A percentile compares a stretch with the other conserved stretches of the same genome.
These are phyloP conservation scores for Phlebopus sp. DNA, from an alignment of 1,284 basidiomycete genomes.

Conservation along the genomic window DNA sequence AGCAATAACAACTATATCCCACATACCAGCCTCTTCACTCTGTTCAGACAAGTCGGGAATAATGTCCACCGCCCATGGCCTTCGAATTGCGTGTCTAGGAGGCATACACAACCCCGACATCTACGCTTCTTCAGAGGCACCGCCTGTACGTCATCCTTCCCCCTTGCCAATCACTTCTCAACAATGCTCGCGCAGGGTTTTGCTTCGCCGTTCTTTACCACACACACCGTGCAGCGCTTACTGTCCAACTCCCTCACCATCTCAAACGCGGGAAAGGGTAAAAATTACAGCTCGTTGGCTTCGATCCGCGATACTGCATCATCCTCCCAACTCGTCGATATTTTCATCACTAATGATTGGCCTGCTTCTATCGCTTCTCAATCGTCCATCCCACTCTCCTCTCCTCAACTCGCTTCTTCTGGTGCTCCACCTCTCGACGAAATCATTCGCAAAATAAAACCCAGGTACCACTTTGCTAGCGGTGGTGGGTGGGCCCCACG, in stretches of 20 bases:
- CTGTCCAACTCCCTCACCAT: slow-evolving; percentile 62
- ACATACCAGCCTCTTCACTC: slow-evolving; percentile 1
- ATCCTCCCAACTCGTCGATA: slow-evolving; percentile 70
- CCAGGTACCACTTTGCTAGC: slow-evolving; percentile 77
- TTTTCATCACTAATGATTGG: slow-evolving; percentile 80
- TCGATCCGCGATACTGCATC: slow-evolving; percentile 59
- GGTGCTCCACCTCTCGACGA: slow-evolving; percentile 66
- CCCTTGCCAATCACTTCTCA: not conserved
- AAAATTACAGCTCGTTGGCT: slow-evolving; percentile 64
- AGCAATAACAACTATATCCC: slow-evolving; percentile 27
- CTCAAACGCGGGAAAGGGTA: slow-evolving; percentile 31
- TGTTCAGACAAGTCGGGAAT: slow-evolving; percentile 76
- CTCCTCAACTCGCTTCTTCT: slow-evolving; percentile 42
- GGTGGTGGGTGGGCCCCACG: slow-evolving; percentile 53
- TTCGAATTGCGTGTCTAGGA: slow-evolving; percentile 84
- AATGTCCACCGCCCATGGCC: slow-evolving; percentile 78
- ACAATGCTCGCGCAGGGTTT: slow-evolving; percentile 51
- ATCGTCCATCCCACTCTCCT: slow-evolving; percentile 52
- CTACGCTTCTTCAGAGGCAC: slow-evolving; percentile 54
- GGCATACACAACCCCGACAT: slow-evolving; percentile 68
- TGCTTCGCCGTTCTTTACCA: slow-evolving; percentile 67
- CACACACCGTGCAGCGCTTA: slow-evolving; percentile 69
- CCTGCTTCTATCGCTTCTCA: slow-evolving; percentile 68
- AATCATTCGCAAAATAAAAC: slow-evolving; percentile 60
- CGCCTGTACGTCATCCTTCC: slow-evolving; percentile 47